Conservation (phyloP, 306 rosid genomes). For the Lathyrus tuberosus region DNA sequence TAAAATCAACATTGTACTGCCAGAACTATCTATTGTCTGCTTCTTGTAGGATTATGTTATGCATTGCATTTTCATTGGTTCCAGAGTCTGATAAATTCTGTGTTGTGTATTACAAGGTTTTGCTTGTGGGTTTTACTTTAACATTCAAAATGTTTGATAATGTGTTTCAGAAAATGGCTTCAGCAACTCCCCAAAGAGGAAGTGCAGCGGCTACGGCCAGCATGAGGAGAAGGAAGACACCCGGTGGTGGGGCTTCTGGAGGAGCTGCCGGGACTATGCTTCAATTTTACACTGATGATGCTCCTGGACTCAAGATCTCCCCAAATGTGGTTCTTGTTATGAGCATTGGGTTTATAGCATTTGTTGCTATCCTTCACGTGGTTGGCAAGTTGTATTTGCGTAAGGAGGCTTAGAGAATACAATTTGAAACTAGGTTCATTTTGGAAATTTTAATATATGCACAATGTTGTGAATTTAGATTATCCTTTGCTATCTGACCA, state of each 20-base stretch:
- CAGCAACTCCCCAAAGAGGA: conserved; percentile 78
- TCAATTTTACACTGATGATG: conserved; percentile 92
- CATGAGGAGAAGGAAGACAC: conserved; percentile 77
- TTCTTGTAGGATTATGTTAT: background rate
- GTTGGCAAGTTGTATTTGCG: conserved; percentile 90
- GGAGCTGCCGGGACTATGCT: conserved; percentile 90
- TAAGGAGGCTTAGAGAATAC: conserved; percentile 58
- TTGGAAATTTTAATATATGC: conserved; percentile 26
- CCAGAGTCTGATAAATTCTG: background rate
- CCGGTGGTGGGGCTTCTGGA: conserved; percentile 72
- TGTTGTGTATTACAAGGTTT: background rate
- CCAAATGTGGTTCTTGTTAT: conserved; percentile 92
- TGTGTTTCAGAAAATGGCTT: conserved; percentile 70
- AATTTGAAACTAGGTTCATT: conserved; percentile 8
- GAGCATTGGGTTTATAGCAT: conserved; percentile 94
- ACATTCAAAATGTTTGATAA: conserved; percentile 14
- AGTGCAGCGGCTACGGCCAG: conserved; percentile 92
- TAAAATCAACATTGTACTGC: background rate
- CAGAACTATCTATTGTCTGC: background rate
- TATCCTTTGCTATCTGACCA: too few species aligned
- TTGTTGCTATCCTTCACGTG: conserved; percentile 90
- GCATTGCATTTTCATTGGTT: conserved; percentile 14
- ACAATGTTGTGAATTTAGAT: conserved; percentile 2
- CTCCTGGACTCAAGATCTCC: conserved; percentile 91
- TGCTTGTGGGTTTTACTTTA: conserved; percentile 14